Conservation (phyloP, 2,329 filamentous ascomycete species). For the Moelleriella libera region DNA sequence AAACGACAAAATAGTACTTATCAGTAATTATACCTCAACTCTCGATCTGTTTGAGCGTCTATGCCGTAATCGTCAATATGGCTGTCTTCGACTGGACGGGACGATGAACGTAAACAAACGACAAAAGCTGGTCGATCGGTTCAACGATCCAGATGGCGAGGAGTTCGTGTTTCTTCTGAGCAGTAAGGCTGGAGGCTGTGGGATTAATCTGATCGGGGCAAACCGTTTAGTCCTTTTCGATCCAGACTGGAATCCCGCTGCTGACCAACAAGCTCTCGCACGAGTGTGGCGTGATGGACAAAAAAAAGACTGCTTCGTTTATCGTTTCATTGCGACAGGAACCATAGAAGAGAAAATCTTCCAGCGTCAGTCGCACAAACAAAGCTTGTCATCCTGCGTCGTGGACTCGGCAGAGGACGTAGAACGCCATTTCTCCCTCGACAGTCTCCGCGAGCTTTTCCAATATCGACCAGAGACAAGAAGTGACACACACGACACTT, state of each 20-base stretch:
- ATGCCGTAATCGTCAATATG: conserved; percentile 74
- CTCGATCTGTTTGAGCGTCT: conserved; percentile 87
- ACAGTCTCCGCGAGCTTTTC: conserved; percentile 84
- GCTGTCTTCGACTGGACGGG: conserved; percentile 78
- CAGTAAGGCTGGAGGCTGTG: conserved; percentile 92
- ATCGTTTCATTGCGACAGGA: conserved; percentile 96
- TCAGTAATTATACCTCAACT: conserved; percentile 96
- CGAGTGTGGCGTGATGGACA: conserved; percentile 98
- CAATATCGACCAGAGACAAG: conserved; percentile 75
- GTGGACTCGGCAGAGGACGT: conserved; percentile 96
- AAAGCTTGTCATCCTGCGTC: conserved; percentile 88
- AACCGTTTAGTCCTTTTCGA: conserved; percentile 94
- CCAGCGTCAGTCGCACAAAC: conserved; percentile 95
- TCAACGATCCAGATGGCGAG: conserved; percentile 80
- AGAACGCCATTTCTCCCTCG: conserved; percentile 87
- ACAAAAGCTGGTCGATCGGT: conserved; percentile 92
- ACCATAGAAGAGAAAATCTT: conserved; percentile 99
- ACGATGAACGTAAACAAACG: conserved; percentile 97
- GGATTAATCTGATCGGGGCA: conserved; percentile 87
- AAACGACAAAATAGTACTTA: conserved; percentile 97
- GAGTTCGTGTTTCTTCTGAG: conserved; percentile 96
- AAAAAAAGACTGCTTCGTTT: conserved; percentile 98
- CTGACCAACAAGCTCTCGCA: conserved; percentile 91
- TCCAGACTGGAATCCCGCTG: conserved; percentile 94
- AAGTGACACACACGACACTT: conserved; percentile 94